Percentiles rank a stretch among this genome's conserved stretches.
Conservation (phyloP, 352 stramenopile genomes). For the Phytophthora niederhauseri region DNA sequence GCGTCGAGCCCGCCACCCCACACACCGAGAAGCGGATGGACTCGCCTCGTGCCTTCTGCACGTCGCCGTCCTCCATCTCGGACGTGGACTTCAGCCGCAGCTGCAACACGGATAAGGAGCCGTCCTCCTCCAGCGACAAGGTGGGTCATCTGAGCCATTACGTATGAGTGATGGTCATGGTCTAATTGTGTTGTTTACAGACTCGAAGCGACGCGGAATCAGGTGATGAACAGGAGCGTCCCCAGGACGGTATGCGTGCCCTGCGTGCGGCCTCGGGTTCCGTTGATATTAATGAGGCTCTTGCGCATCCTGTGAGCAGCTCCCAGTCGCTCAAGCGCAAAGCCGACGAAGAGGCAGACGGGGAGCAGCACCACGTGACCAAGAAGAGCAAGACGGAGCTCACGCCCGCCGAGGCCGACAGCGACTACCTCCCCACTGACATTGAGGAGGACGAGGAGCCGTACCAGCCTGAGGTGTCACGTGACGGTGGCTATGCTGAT, state of each 20-base stretch:
- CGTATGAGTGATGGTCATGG: neutral
- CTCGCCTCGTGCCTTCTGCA: slow-evolving; percentile 44
- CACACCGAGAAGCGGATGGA: slow-evolving; percentile 42
- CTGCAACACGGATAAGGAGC: slow-evolving; percentile 3
- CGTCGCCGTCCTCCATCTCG: slow-evolving; percentile 70
- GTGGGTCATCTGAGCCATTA: slow-evolving; percentile 7
- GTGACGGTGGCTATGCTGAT: slow-evolving; percentile 31
- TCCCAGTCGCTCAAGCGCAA: slow-evolving; percentile 68
- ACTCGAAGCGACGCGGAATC: slow-evolving; percentile 15
- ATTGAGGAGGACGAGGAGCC: slow-evolving; percentile 36
- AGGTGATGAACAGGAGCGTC: slow-evolving; percentile 47
- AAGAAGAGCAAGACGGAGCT: slow-evolving; percentile 44
- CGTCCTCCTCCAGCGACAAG: slow-evolving; percentile 34
- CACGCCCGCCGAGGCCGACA: slow-evolving; percentile 36
- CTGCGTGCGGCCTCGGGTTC: slow-evolving; percentile 34
- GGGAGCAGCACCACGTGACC: slow-evolving; percentile 24
- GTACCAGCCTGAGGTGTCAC: slow-evolving; percentile 16
- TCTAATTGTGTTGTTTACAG: slow-evolving; percentile 2
- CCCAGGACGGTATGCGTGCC: slow-evolving; percentile 45
- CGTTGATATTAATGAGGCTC: slow-evolving; percentile 79
- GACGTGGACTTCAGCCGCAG: slow-evolving; percentile 50
- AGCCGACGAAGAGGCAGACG: slow-evolving; percentile 42
- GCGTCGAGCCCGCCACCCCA: neutral
- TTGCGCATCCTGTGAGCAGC: slow-evolving; percentile 70
- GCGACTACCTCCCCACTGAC: slow-evolving; percentile 50